phyloP scores from a whole-genome alignment of 2,329 filamentous ascomycete species.

The Leptodontidium sp. region DNA sequence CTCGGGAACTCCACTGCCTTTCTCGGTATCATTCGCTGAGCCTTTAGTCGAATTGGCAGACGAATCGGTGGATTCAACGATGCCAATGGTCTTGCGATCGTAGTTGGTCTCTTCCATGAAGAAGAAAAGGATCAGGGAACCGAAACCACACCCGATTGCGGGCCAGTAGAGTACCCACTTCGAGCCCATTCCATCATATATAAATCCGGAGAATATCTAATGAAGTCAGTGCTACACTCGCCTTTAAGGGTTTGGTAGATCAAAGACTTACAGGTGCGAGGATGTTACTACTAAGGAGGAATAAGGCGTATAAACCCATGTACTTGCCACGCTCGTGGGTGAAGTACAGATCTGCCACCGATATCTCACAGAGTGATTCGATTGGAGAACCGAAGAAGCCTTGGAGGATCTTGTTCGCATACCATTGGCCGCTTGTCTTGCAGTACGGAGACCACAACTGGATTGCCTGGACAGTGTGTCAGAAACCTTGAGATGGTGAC shows the following conservation, averaged over 20 bases:
- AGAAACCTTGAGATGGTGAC: neutral
- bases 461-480: constrained; percentile 45
- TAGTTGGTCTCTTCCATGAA: constrained; percentile 64
- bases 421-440: constrained; percentile 11
- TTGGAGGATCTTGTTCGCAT: constrained; percentile 41
- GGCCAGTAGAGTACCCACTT: constrained; percentile 59
- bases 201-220: constrained; percentile 40
- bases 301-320: constrained; percentile 53
- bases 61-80: constrained; percentile 16
- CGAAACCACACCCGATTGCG: constrained; percentile 58
- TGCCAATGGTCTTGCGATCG: constrained; percentile 24
- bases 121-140: constrained; percentile 61
- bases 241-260: neutral
- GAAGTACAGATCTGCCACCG: constrained; percentile 51
- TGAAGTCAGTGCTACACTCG: constrained; percentile 52
- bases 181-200: constrained; percentile 49
- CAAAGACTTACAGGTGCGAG: constrained; percentile 42
- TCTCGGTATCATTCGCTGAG: neutral
- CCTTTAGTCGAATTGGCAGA: constrained; percentile 5
- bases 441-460: constrained; percentile 39
- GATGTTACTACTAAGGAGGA: constrained; percentile 53
- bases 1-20: neutral
- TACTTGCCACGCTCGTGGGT: constrained; percentile 52
- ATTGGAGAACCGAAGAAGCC: constrained; percentile 31
- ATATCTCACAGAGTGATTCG: constrained; percentile 42